A percentile compares a stretch with the other conserved stretches of the same genome.
phyloP scores from a whole-genome alignment of 441 rosid species.

The Omphalea diandra region DNA sequence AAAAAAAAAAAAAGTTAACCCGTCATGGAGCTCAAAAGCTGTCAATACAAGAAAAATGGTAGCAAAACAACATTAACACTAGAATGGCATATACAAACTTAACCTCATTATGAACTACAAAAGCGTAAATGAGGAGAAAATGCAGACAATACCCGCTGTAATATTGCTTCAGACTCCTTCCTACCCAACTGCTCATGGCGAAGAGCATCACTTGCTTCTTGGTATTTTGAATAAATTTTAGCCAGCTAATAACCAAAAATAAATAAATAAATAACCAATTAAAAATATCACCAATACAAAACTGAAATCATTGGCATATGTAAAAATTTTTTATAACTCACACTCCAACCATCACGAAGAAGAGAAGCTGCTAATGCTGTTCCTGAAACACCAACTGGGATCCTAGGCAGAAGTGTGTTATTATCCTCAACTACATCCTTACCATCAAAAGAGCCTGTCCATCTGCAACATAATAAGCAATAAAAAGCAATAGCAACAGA shows the following conservation, averaged over 20 bases:
- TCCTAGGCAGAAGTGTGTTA: constrained; percentile 52
- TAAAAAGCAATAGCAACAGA: neutral
- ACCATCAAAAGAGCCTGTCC: constrained; percentile 37
- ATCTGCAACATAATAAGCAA: constrained; percentile 39
- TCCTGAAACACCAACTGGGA: constrained; percentile 93
- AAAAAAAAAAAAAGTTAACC: too few species aligned
- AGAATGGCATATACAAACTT: neutral
- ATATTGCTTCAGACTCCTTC: constrained; percentile 84
- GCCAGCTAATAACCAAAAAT: constrained; percentile 56
- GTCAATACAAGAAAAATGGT: too few species aligned
- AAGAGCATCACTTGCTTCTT: constrained; percentile 96
- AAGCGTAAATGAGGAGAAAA: neutral
- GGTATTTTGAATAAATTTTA: constrained; percentile 93
- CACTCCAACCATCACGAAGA: constrained; percentile 99
- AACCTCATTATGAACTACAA: neutral
- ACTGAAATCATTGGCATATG: constrained; percentile 14
- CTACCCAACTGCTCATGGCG: constrained; percentile 97
- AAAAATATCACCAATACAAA: neutral
- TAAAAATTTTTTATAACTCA: constrained; percentile 43
- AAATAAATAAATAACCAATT: constrained; percentile 3
- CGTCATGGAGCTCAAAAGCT: too few species aligned
- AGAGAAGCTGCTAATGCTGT: constrained; percentile 95
- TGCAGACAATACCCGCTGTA: constrained; percentile 68
- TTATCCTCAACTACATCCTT: constrained; percentile 47
- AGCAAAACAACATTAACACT: neutral